These are phyloP conservation scores for Starmerella apis DNA, from an alignment of 805 yeast species.

Conservation along the genomic window DNA sequence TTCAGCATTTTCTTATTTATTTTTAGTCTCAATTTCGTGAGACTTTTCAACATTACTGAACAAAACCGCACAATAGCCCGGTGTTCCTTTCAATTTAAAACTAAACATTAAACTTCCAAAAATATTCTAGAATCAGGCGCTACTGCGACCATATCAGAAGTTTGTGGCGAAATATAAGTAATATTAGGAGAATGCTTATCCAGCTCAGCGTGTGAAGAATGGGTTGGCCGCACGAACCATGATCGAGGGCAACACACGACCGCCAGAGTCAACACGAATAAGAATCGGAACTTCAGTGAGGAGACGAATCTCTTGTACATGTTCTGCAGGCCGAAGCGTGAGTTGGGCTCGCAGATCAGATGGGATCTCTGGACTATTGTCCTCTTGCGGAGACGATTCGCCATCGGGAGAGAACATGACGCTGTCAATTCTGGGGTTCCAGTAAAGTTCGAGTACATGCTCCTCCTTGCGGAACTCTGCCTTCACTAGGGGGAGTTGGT, in stretches of 20 bases:
- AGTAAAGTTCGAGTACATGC: conserved; percentile 65
- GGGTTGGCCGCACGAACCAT: conserved; percentile 90
- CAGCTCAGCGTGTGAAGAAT: conserved; percentile 32
- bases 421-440: conserved; percentile 89
- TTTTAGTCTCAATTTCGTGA: too few relatives aligned
- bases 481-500: conserved; percentile 81
- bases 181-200: background rate
- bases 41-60: too few relatives aligned
- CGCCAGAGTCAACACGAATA: conserved; percentile 67
- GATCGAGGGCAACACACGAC: conserved; percentile 78
- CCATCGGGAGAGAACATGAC: conserved; percentile 68
- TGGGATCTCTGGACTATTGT: conserved; percentile 5
- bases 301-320: conserved; percentile 73
- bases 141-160: too few relatives aligned
- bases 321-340: conserved; percentile 50
- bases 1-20: too few relatives aligned
- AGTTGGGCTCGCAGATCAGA: conserved; percentile 29
- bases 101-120: background rate
- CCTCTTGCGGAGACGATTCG: conserved; percentile 7
- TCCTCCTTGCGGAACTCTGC: conserved; percentile 76
- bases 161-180: too few relatives aligned
- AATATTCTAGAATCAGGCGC: background rate
- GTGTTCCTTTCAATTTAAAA: too few relatives aligned
- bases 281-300: conserved; percentile 71
- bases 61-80: too few relatives aligned